phyloP scores from a whole-genome alignment of 768 basidiomycete genomes.

The Rossbeevera mucosa region DNA sequence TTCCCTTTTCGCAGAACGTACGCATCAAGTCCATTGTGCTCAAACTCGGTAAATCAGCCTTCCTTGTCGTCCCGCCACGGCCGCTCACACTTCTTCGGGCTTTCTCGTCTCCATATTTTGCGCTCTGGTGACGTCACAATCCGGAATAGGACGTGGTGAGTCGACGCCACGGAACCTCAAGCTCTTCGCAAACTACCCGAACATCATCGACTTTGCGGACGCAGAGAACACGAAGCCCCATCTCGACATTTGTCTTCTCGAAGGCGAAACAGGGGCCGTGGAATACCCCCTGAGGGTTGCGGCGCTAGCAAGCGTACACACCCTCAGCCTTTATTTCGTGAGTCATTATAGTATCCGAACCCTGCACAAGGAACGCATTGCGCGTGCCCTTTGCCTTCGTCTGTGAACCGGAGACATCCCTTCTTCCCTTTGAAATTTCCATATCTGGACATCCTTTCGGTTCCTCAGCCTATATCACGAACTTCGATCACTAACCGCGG shows the following conservation, averaged over 20 bases:
- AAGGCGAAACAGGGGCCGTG: slow-evolving; percentile 62
- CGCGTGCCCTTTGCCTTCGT: slow-evolving; percentile 16
- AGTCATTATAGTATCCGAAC: slow-evolving; percentile 29
- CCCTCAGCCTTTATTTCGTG: slow-evolving; percentile 77
- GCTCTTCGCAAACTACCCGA: slow-evolving; percentile 68
- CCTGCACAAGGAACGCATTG: neutral
- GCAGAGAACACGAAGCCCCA: slow-evolving; percentile 67
- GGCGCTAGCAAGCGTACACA: slow-evolving; percentile 70
- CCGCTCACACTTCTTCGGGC: slow-evolving; percentile 6
- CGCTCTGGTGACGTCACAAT: neutral
- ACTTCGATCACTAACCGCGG: slow-evolving; percentile 3
- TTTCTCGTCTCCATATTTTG: neutral
- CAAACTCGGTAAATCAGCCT: slow-evolving; percentile 57
- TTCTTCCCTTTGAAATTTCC: slow-evolving; percentile 18
- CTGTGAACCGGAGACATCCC: neutral
- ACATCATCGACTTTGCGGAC: slow-evolving; percentile 74
- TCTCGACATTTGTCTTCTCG: slow-evolving; percentile 62
- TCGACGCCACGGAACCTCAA: slow-evolving; percentile 68
- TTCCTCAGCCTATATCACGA: slow-evolving; percentile 12
- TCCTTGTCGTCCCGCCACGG: slow-evolving; percentile 8
- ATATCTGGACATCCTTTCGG: slow-evolving; percentile 13
- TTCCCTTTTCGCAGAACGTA: slow-evolving; percentile 78
- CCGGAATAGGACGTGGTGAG: slow-evolving; percentile 63
- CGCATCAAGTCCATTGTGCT: slow-evolving; percentile 68
- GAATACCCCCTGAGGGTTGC: slow-evolving; percentile 78